phyloP scores from a whole-genome alignment of 306 rosid genomes.

The Trichosanthes cucumerina region DNA sequence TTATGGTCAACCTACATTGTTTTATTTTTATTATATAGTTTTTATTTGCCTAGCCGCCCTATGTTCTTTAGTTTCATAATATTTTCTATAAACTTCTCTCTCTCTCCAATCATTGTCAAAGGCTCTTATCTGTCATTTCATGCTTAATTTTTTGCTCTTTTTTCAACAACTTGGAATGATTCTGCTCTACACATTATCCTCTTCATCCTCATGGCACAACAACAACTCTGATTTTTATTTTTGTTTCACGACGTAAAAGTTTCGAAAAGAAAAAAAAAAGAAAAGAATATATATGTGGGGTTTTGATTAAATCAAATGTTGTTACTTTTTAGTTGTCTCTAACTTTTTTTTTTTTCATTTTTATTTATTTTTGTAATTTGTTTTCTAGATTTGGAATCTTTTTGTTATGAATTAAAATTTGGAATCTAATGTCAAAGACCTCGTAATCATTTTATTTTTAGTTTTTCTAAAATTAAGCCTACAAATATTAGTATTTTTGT shows the following conservation, averaged over 20 bases:
- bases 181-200: constrained; percentile 16
- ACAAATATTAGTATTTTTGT: too few relatives aligned
- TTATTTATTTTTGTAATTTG: too few relatives aligned
- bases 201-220: constrained; percentile 19
- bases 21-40: constrained; percentile 29
- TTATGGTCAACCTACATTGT: constrained; percentile 19
- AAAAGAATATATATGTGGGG: not conserved
- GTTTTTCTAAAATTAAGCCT: too few relatives aligned
- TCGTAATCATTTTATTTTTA: too few relatives aligned
- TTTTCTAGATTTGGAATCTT: too few relatives aligned
- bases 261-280: not conserved
- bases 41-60: not conserved
- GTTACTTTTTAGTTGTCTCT: not conserved
- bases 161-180: constrained; percentile 22
- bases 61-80: constrained; percentile 1
- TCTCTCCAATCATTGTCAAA: constrained; percentile 9
- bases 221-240: not conserved
- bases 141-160: not conserved
- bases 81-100: not conserved
- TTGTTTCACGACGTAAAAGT: not conserved
- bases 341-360: too few relatives aligned
- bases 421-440: too few relatives aligned
- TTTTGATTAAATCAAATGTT: not conserved
- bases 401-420: too few relatives aligned
- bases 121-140: constrained; percentile 16